Conservation (phyloP, 1,284 basidiomycete species). For the Bjerkandera adusta region DNA sequence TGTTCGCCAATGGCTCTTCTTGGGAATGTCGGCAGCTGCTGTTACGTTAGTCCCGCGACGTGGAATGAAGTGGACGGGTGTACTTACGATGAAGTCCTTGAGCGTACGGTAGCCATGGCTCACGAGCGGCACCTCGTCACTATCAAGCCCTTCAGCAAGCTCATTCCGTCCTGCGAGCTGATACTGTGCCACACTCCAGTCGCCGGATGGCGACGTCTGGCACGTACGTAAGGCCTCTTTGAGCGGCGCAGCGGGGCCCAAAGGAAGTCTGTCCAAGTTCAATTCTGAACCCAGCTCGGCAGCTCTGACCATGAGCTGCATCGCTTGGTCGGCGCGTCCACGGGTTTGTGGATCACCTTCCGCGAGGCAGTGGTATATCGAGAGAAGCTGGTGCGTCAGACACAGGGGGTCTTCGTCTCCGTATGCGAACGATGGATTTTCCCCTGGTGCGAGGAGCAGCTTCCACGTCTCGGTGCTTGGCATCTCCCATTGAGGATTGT, state of each 20-base stretch:
- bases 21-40: constrained; percentile 42
- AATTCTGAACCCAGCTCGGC: constrained; percentile 42
- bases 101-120: constrained; percentile 52
- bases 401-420: constrained; percentile 56
- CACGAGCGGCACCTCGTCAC: constrained; percentile 39
- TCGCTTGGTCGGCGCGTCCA: constrained; percentile 62
- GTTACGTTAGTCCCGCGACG: constrained; percentile 6
- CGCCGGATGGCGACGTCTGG: constrained; percentile 71
- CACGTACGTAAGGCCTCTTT: constrained; percentile 81
- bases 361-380: constrained; percentile 54
- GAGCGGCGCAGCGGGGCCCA: constrained; percentile 78
- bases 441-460: constrained; percentile 47
- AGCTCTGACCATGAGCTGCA: constrained; percentile 55
- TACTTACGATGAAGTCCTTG: constrained; percentile 59
- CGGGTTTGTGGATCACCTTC: constrained; percentile 50
- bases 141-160: constrained; percentile 58
- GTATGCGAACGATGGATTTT: constrained; percentile 56
- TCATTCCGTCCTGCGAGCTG: constrained; percentile 79
- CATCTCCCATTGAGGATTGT: constrained; percentile 63
- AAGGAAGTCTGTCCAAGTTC: constrained; percentile 55
- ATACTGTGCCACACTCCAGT: constrained; percentile 75
- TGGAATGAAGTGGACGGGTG: not conserved
- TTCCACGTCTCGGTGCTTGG: constrained; percentile 49
- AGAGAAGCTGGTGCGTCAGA: constrained; percentile 47
- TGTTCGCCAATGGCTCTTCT: constrained; percentile 53